Evolutionary conservation across 140 eudicot genomes (phyloP).

Genomic region (Flaveria floridana): DNA sequence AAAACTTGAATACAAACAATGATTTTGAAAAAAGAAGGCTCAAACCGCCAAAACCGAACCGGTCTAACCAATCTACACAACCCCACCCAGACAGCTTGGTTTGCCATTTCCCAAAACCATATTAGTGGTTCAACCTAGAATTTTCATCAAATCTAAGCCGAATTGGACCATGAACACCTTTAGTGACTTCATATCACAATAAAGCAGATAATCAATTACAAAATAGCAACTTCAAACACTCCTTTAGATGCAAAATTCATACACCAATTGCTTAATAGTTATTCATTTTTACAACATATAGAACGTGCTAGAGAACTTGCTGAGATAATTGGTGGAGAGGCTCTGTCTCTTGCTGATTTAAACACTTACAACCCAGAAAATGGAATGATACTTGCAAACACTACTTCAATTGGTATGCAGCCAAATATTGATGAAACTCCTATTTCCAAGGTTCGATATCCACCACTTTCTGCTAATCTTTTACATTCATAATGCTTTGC

Average conservation of each 20-base stretch:
- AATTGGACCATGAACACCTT: background rate
- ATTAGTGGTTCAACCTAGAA: background rate
- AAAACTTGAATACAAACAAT: background rate
- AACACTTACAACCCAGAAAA: conserved; percentile 63
- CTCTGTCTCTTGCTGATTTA: conserved; percentile 73
- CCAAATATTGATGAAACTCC: conserved; percentile 89
- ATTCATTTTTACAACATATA: conserved; percentile 26
- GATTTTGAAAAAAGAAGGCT: too few relatives aligned
- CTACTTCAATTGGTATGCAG: conserved; percentile 96
- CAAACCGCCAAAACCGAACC: background rate
- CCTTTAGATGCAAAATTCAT: conserved; percentile 5
- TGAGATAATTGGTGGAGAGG: conserved; percentile 67
- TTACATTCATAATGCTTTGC: background rate
- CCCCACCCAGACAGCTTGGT: background rate
- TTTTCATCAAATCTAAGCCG: background rate
- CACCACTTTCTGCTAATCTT: conserved; percentile 17
- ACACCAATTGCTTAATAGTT: background rate
- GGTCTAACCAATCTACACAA: background rate
- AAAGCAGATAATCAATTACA: background rate
- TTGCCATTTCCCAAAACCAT: background rate
- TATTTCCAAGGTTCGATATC: conserved; percentile 61
- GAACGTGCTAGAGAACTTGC: conserved; percentile 93
- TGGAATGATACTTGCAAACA: conserved; percentile 90
- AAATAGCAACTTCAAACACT: background rate
- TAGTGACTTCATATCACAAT: background rate